Conservation (phyloP, 2,329 filamentous ascomycete genomes). For the Phialocephala sp. region DNA sequence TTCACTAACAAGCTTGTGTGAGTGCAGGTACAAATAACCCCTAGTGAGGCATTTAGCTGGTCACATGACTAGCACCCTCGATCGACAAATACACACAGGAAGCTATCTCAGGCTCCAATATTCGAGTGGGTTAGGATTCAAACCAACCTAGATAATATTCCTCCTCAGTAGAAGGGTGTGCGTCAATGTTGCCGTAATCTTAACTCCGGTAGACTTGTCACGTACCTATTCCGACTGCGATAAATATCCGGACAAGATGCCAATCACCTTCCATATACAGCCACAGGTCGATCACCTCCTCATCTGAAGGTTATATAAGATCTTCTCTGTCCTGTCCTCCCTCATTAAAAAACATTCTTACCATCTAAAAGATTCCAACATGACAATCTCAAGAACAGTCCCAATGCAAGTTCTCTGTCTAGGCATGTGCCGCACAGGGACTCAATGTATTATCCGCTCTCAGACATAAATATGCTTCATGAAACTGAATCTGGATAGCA, state of each 20-base stretch:
- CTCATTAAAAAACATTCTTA: not conserved
- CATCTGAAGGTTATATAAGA: not conserved
- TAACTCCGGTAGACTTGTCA: not conserved
- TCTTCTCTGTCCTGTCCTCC: not conserved
- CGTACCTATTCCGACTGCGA: not conserved
- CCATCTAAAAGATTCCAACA: not conserved
- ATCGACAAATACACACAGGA: not conserved
- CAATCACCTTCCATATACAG: constrained; percentile 7
- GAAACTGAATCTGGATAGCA: constrained; percentile 9
- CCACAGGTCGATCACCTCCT: not conserved
- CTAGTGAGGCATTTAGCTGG: too few species aligned
- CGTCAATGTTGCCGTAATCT: not conserved
- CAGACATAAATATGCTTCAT: not conserved
- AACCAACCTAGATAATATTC: not conserved
- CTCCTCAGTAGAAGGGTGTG: too few species aligned
- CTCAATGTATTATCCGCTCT: not conserved
- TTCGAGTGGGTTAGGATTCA: not conserved
- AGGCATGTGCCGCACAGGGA: constrained; percentile 13
- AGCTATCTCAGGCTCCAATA: not conserved
- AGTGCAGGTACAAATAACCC: too few species aligned
- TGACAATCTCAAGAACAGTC: not conserved
- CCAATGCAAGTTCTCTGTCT: constrained; percentile 10
- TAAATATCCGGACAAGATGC: not conserved
- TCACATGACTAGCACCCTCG: not conserved
- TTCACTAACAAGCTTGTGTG: too few species aligned